These are phyloP conservation scores for Agrocybe pediades DNA, from an alignment of 768 basidiomycete genomes.

Conservation along the genomic window DNA sequence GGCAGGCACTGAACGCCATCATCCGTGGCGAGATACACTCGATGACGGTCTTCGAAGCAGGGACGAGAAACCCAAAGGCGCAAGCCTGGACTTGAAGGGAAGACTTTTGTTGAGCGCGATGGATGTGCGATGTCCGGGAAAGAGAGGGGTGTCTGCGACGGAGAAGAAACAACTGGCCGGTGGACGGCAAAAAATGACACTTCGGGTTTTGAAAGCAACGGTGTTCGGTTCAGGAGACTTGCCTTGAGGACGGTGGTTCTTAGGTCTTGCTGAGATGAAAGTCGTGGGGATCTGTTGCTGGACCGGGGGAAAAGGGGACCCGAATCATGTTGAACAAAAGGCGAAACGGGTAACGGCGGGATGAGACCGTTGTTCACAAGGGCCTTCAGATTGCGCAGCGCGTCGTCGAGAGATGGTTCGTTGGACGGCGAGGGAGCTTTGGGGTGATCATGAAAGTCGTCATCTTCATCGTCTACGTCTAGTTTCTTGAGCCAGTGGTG, in stretches of 20 bases:
- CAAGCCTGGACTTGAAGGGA: conserved; percentile 55
- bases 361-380: conserved; percentile 50
- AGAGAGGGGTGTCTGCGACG: conserved; percentile 24
- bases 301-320: conserved; percentile 43
- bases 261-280: conserved; percentile 40
- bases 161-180: conserved; percentile 21
- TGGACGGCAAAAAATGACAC: conserved; percentile 39
- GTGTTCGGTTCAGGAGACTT: conserved; percentile 48
- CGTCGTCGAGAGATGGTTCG: conserved; percentile 25
- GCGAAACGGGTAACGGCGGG: conserved; percentile 43
- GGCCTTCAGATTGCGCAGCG: conserved; percentile 38
- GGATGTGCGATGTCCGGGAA: conserved; percentile 28
- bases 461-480: conserved; percentile 26
- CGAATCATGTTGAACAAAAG: conserved; percentile 37
- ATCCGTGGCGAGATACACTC: conserved; percentile 49
- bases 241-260: conserved; percentile 50
- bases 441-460: conserved; percentile 13
- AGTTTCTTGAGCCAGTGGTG: conserved; percentile 19
- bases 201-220: conserved; percentile 41
- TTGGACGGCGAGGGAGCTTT: conserved; percentile 1
- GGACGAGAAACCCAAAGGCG: conserved; percentile 72
- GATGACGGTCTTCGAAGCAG: conserved; percentile 73
- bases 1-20: conserved; percentile 37
- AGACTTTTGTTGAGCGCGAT: conserved; percentile 30
- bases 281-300: conserved; percentile 31